Base-by-base conservation (phyloP, 208 protist genomes). In the Leishmania braziliensis region DNA sequence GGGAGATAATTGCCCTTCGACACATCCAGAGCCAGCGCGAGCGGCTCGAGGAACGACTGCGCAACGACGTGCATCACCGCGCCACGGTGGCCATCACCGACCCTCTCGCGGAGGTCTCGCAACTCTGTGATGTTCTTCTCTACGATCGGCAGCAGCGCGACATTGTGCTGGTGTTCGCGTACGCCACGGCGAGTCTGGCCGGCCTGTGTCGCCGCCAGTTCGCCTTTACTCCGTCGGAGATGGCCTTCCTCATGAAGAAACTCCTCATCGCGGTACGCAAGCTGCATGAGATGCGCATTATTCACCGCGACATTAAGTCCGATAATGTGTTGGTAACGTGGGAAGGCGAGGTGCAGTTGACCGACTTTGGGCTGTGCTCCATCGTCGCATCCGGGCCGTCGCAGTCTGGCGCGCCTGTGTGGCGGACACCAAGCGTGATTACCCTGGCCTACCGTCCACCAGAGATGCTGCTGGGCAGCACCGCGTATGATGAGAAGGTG, bases 401-500 rank as follows among this genome's bases (percentile, higher is more conserved):
- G 12, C 60, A 6, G 16, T 62, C 65, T 9, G 66, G 68, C 4
- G 89, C 85, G 9, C 62, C 79, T 33, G 86, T 86, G 43, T 87
- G 85, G 48, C 78, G 93, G 69, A 98, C 96, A n/a, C 96, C 92
- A 29, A 95, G 95, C 79, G 97, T 99, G 75, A 96, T 98, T 68
- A 99, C 98, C n/a, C 86, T 98, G 39, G 95, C 95, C 84, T 99
- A 99, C 85, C 90, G 97, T 5, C 95, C 98, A 12, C 97, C 98
- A n/a, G 98, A 99, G 86, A 97, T 99, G 91, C 86, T 99, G 16
- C 89, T 99, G 46, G 97, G 97, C 26, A 88, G 85, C 43, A 86
- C 78, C 39, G 74, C 83, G 51, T 99, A 99, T 88, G 92, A 94
- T 75, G 86, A 85, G 26, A 94, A 95, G 70, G 93, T 99, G 0